A percentile compares a stretch with the other conserved stretches of the same genome.
These are phyloP conservation scores for Copromyces sp. DNA, from an alignment of 495 filamentous ascomycete species.

Conservation along the genomic window DNA sequence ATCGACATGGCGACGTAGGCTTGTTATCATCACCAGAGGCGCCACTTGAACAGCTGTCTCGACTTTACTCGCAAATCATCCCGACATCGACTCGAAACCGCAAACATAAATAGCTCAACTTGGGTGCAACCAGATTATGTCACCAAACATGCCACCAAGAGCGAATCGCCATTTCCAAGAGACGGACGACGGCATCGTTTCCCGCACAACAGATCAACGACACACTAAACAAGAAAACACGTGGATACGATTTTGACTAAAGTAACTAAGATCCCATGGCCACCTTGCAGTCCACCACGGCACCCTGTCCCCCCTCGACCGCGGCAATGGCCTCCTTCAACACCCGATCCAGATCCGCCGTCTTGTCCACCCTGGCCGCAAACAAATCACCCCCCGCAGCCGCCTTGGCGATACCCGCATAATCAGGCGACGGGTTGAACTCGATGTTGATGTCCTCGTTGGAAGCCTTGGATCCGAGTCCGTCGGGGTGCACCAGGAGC, in stretches of 20 bases:
- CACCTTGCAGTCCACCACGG: conserved; percentile 52
- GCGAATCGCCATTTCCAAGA: neutral
- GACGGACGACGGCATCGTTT: neutral
- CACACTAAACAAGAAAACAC: neutral
- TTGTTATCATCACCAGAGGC: neutral
- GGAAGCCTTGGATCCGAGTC: conserved; percentile 61
- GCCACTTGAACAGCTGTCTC: neutral
- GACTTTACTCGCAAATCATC: neutral
- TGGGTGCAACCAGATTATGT: neutral
- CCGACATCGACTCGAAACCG: neutral
- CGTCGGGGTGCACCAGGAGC: conserved; percentile 75
- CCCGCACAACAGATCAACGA: neutral
- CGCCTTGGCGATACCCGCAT: conserved; percentile 83
- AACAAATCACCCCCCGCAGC: conserved; percentile 68
- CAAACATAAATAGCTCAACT: neutral
- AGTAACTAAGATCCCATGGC: conserved; percentile 22
- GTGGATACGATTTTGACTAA: neutral
- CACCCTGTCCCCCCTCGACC: conserved; percentile 55
- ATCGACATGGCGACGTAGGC: too few relatives aligned
- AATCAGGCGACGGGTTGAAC: conserved; percentile 79
- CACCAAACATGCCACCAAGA: neutral
- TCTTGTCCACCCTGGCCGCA: conserved; percentile 50
- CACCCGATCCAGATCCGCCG: conserved; percentile 48
- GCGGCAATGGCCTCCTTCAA: conserved; percentile 57
- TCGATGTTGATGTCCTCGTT: conserved; percentile 87